Evolutionary conservation across 345 rosid genomes (phyloP).

Genomic region (Theobroma cacao): DNA sequence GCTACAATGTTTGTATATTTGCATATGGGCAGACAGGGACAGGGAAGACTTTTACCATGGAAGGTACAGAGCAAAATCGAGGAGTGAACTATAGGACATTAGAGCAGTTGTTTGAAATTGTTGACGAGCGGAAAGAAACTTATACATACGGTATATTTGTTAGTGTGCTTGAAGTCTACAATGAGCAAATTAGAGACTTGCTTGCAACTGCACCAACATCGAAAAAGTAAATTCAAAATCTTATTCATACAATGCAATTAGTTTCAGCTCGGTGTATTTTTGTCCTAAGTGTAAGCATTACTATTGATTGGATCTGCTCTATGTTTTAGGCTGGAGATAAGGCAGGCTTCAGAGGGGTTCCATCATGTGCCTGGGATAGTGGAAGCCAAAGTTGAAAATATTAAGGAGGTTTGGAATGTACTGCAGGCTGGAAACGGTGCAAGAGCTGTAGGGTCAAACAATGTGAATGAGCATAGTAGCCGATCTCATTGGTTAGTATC

Average conservation of each 20-base stretch:
- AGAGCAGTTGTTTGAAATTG: slow-evolving; percentile 37
- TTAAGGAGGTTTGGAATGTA: slow-evolving; percentile 41
- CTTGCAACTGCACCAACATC: slow-evolving; percentile 41
- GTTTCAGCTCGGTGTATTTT: background rate
- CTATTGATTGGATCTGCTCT: background rate
- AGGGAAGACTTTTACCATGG: slow-evolving; percentile 60
- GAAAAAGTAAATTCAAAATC: slow-evolving; percentile 34
- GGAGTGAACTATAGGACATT: slow-evolving; percentile 56
- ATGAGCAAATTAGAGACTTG: slow-evolving; percentile 52
- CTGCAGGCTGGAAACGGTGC: slow-evolving; percentile 48
- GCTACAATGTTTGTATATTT: slow-evolving; percentile 55
- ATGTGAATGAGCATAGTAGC: slow-evolving; percentile 52
- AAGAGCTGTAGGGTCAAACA: slow-evolving; percentile 53
- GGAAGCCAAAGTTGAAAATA: slow-evolving; percentile 42
- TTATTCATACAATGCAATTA: slow-evolving; percentile 1
- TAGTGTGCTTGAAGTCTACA: slow-evolving; percentile 54
- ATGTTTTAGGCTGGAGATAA: slow-evolving; percentile 39
- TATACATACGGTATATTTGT: slow-evolving; percentile 34
- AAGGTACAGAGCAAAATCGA: slow-evolving; percentile 41
- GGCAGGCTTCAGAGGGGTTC: slow-evolving; percentile 42
- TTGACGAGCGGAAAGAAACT: slow-evolving; percentile 38
- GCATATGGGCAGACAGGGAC: slow-evolving; percentile 61
- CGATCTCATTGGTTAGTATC: slow-evolving; percentile 44
- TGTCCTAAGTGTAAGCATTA: background rate
- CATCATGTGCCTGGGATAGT: slow-evolving; percentile 46